Evolutionary conservation across 2,329 filamentous ascomycete species (phyloP), one percentile per base, ranked within the genome.

Genomic region (Periglandula ipomoeae): DNA sequence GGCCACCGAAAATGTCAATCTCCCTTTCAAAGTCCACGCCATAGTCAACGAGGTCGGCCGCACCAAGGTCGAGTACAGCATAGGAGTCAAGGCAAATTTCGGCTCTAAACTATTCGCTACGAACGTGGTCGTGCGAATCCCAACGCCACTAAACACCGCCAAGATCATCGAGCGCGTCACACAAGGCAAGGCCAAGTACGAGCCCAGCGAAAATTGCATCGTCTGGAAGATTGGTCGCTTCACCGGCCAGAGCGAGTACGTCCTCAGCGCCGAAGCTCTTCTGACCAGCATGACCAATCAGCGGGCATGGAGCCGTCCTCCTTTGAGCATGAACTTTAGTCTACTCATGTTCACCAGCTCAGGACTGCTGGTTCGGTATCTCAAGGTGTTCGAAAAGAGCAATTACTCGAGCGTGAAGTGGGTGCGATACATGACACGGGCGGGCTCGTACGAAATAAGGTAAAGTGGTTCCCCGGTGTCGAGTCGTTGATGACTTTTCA

Each of bases 151-250:
- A 47, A 98, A 98, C 71, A 97, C 94, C 2, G 93, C 93, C 41
- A 85, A 85, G 63, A 96, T 95, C 52, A 91, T 84, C 1, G 89
- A 96, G 69, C 82, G 93, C 44, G 94, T 90, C 53, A 93, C 87
- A 1, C 90, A 97, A 68, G 94, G 93, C 52, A 95, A 96, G 65
- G 93, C 93, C 50, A 97, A 96, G 69, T 98, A 98, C 68, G 94
- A 98, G 69, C 94, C 93, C 0, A 87, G 90, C 55, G 90, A 96
- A 64, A 98, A 98, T 73, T 89, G 91, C 62, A 97, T 98, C 55
- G 86, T 97, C 11, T 98, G 93, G 93, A 97, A 96, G 76, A 97
- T 98, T 57, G 86, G 90, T 11, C 81, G 93, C n/a, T 98, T 98
- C 69, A 93, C 90, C 0, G 93, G 93, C n/a, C 89, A 96, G 69